Percentiles rank a stretch among this genome's conserved stretches.
These are phyloP conservation scores for Coemansia sp. DNA, from an alignment of 192 early-diverging fungal genomes.

Conservation along the genomic window DNA sequence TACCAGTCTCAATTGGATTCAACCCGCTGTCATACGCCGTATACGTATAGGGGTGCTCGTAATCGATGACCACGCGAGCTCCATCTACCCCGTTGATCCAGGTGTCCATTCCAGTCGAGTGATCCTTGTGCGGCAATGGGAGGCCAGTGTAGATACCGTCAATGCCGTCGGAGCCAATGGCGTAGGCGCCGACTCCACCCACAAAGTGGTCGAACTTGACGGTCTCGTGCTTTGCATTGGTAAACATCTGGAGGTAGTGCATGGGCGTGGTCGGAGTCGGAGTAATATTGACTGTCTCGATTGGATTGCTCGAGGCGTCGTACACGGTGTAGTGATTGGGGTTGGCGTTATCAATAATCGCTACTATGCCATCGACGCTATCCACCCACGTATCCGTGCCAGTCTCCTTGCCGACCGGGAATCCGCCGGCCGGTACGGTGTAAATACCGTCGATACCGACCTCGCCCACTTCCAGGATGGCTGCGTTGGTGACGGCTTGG, in stretches of 20 bases:
- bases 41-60: constrained; percentile 8
- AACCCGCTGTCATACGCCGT: constrained; percentile 7
- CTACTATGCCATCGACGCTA: constrained; percentile 23
- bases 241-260: background rate
- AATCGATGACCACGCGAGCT: constrained; percentile 11
- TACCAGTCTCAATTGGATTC: constrained; percentile 11
- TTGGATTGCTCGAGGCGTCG: constrained; percentile 17
- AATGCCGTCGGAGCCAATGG: constrained; percentile 10
- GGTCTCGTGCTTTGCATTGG: constrained; percentile 3
- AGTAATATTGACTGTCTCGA: constrained; percentile 17
- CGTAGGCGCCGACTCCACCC: constrained; percentile 4
- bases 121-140: background rate
- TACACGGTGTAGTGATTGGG: constrained; percentile 34
- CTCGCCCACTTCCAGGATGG: constrained; percentile 12
- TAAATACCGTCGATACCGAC: constrained; percentile 33
- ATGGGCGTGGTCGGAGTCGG: background rate
- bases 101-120: constrained; percentile 7
- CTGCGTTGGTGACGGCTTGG: constrained; percentile 13
- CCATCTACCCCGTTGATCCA: constrained; percentile 13
- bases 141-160: constrained; percentile 14
- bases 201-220: background rate
- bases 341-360: constrained; percentile 22
- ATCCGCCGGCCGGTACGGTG: constrained; percentile 13
- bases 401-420: background rate
- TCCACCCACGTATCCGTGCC: constrained; percentile 35